phyloP scores from a whole-genome alignment of 2,329 filamentous ascomycete genomes.

The Myriosclerotinia curreyana region DNA sequence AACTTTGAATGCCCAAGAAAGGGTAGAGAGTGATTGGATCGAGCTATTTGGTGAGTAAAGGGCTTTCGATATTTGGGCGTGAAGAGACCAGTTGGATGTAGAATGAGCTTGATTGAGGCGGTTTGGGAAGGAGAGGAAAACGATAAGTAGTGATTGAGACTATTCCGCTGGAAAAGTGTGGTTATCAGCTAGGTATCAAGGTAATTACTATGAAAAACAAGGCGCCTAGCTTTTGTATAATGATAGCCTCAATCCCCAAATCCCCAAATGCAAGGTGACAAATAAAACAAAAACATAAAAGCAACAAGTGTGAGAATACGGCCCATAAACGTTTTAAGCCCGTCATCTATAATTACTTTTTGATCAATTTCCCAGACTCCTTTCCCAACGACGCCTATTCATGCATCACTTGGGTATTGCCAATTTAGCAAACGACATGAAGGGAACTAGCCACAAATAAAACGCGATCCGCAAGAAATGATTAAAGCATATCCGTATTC shows the following conservation, averaged over 20 bases:
- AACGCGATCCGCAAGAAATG: background rate
- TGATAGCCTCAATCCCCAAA: background rate
- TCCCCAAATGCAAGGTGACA: background rate
- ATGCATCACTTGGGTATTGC: constrained; percentile 22
- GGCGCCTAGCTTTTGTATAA: background rate
- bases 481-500: constrained; percentile 47
- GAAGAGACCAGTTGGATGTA: constrained; percentile 43
- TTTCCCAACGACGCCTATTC: constrained; percentile 13
- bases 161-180: background rate
- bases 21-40: constrained; percentile 47
- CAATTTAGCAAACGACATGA: constrained; percentile 10
- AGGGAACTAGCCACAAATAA: background rate
- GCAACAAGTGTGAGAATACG: background rate
- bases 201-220: background rate
- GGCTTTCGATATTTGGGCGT: constrained; percentile 48
- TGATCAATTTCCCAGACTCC: constrained; percentile 4
- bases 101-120: constrained; percentile 51
- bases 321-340: background rate
- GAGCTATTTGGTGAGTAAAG: constrained; percentile 46
- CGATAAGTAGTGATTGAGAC: constrained; percentile 9
- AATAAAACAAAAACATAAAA: background rate
- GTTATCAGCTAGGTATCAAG: background rate
- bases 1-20: constrained; percentile 52
- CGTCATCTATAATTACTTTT: background rate
- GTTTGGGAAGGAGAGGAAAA: constrained; percentile 43